These are phyloP conservation scores for Phylloporus scabripes DNA, from an alignment of 768 basidiomycete genomes.

Conservation along the genomic window DNA sequence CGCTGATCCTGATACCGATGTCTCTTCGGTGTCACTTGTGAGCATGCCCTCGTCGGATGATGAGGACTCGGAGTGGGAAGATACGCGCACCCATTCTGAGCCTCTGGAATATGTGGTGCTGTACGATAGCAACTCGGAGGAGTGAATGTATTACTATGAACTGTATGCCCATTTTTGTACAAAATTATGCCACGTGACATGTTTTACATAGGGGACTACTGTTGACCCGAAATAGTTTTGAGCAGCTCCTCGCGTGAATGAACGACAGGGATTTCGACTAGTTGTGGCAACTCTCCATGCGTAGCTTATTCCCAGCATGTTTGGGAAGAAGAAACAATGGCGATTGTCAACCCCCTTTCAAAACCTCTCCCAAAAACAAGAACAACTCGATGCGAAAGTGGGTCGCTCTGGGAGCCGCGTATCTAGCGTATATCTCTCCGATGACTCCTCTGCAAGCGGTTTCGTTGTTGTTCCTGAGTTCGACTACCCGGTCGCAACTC, in stretches of 20 bases:
- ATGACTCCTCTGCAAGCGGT: conserved; percentile 9
- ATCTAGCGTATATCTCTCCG: conserved; percentile 21
- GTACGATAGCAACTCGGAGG: conserved; percentile 61
- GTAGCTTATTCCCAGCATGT: conserved; percentile 13
- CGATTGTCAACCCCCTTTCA: conserved; percentile 21
- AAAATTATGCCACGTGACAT: conserved; percentile 8
- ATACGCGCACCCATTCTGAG: conserved; percentile 42
- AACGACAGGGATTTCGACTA: not conserved
- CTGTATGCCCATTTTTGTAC: not conserved
- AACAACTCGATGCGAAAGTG: not conserved
- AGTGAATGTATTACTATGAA: conserved; percentile 17
- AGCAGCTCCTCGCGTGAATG: not conserved
- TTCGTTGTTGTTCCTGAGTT: conserved; percentile 25
- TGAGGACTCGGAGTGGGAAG: conserved; percentile 55
- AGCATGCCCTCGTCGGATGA: conserved; percentile 55
- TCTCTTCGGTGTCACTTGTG: conserved; percentile 52
- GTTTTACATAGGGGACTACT: conserved; percentile 9
- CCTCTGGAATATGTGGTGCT: conserved; percentile 63
- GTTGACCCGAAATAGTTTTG: not conserved
- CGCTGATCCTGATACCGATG: conserved; percentile 33
- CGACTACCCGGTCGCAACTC: conserved; percentile 8
- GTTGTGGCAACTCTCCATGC: conserved; percentile 4
- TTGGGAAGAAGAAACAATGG: conserved; percentile 26
- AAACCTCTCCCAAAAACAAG: conserved; percentile 8
- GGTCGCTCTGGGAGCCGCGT: conserved; percentile 9